A percentile compares a stretch with the other conserved stretches of the same genome.
Evolutionary conservation across 352 stramenopile species (phyloP).

Genomic region (Phytophthora melonis): DNA sequence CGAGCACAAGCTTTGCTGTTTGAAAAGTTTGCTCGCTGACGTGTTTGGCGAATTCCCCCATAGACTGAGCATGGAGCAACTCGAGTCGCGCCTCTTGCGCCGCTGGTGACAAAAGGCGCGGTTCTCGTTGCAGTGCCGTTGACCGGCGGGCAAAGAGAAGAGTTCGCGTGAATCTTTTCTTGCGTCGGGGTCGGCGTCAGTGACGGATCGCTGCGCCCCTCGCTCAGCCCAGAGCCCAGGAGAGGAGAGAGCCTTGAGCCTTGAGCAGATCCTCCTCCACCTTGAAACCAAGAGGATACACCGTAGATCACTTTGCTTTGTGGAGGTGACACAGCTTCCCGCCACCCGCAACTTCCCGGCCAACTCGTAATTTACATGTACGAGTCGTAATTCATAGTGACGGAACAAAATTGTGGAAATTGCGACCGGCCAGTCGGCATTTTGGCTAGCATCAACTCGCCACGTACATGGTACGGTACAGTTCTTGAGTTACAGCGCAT

Average conservation of each 20-base stretch:
- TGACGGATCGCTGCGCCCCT: neutral
- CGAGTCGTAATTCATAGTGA: too few relatives aligned
- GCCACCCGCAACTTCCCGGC: neutral
- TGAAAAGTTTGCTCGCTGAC: constrained; percentile 15
- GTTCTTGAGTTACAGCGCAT: neutral
- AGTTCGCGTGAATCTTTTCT: constrained; percentile 13
- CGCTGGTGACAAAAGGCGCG: constrained; percentile 1
- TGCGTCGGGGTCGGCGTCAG: neutral
- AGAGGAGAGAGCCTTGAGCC: constrained; percentile 1
- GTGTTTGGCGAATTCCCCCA: constrained; percentile 28
- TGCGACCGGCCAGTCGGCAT: too few relatives aligned
- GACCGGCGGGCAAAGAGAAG: constrained; percentile 15
- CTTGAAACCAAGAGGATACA: neutral
- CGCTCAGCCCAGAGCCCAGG: constrained; percentile 6
- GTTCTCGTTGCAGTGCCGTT: constrained; percentile 1
- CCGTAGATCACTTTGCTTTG: constrained; percentile 2
- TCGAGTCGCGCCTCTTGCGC: constrained; percentile 13
- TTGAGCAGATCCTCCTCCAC: neutral
- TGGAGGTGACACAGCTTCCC: neutral
- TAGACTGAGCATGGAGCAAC: constrained; percentile 31
- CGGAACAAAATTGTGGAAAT: too few relatives aligned
- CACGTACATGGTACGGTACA: too few relatives aligned
- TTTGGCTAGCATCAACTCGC: too few relatives aligned
- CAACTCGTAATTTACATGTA: too few relatives aligned
- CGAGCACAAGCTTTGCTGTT: constrained; percentile 23